Conservation (phyloP, 352 stramenopile genomes). For the Phytophthora pinifolia region DNA sequence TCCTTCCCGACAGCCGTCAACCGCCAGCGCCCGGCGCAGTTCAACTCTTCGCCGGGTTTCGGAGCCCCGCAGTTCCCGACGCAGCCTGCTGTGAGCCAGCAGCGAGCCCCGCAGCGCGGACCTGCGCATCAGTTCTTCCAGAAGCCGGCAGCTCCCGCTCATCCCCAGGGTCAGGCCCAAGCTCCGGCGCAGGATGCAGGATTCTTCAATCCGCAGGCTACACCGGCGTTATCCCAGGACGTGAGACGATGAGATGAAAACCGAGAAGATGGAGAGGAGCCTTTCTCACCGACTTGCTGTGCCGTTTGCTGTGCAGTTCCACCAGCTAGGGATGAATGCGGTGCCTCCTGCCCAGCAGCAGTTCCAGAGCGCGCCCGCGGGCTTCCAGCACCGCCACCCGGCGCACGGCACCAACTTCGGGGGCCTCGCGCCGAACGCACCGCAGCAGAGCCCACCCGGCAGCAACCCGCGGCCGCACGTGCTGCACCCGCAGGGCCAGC, state of each 20-base stretch:
- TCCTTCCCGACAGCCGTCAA: slow-evolving; percentile 63
- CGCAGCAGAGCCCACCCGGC: slow-evolving; percentile 25
- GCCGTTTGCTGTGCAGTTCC: slow-evolving; percentile 27
- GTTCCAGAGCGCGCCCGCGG: slow-evolving; percentile 32
- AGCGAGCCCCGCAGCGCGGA: slow-evolving; percentile 43
- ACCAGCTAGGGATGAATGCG: slow-evolving; percentile 28
- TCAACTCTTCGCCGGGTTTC: slow-evolving; percentile 24
- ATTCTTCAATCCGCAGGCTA: slow-evolving; percentile 34
- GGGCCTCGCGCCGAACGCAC: slow-evolving; percentile 18
- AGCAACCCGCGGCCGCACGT: slow-evolving; percentile 29
- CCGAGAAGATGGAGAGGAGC: background rate
- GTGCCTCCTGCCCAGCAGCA: slow-evolving; percentile 35
- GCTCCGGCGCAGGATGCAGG: slow-evolving; percentile 21
- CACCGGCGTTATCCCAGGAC: slow-evolving; percentile 35
- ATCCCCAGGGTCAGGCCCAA: background rate
- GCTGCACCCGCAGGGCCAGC: slow-evolving; percentile 28
- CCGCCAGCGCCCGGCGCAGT: slow-evolving; percentile 39
- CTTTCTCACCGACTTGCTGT: background rate
- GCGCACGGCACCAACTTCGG: slow-evolving; percentile 33
- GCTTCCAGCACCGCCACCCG: slow-evolving; percentile 37
- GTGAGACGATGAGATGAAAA: slow-evolving; percentile 20
- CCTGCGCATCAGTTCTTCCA: slow-evolving; percentile 57
- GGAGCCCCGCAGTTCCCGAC: slow-evolving; percentile 32
- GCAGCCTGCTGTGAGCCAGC: slow-evolving; percentile 37
- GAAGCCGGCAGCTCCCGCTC: slow-evolving; percentile 19